Percentiles rank a stretch among this genome's conserved stretches.
These are phyloP conservation scores for Alternaria longipes DNA, from an alignment of 2,329 filamentous ascomycete species.

Conservation along the genomic window DNA sequence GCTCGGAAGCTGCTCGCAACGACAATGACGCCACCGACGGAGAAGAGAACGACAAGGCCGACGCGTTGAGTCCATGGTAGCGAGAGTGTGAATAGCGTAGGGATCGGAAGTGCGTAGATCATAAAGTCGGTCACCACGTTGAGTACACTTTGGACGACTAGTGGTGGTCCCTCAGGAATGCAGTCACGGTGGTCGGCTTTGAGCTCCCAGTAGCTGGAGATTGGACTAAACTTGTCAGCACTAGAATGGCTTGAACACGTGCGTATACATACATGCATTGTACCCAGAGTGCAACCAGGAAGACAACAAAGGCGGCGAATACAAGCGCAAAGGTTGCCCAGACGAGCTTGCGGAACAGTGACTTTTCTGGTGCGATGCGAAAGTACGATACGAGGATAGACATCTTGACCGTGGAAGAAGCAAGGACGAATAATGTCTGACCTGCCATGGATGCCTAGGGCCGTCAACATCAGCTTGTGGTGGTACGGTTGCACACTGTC, in stretches of 20 bases:
- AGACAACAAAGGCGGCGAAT: conserved; percentile 47
- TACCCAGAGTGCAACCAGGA: conserved; percentile 50
- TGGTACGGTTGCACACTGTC: conserved; percentile 28
- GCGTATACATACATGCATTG: conserved; percentile 47
- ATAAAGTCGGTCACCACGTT: conserved; percentile 59
- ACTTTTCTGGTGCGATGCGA: conserved; percentile 51
- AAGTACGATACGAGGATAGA: conserved; percentile 53
- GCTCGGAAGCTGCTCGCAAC: conserved; percentile 58
- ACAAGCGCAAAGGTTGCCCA: conserved; percentile 49
- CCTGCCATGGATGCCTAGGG: conserved; percentile 50
- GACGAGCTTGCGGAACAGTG: conserved; percentile 50
- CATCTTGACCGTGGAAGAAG: conserved; percentile 51
- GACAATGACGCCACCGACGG: conserved; percentile 57
- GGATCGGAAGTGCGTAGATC: conserved; percentile 58
- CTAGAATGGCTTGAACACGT: not conserved
- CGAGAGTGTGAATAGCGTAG: conserved; percentile 56
- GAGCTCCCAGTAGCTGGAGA: conserved; percentile 57
- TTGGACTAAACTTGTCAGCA: conserved; percentile 51
- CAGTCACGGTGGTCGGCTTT: conserved; percentile 51
- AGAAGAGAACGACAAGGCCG: conserved; percentile 55
- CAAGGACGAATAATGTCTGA: conserved; percentile 51
- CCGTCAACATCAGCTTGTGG: conserved; percentile 31
- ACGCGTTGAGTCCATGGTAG: conserved; percentile 57
- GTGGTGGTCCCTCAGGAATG: conserved; percentile 57
- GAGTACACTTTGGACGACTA: conserved; percentile 54